Evolutionary conservation across 2,329 filamentous ascomycete species (phyloP).

Genomic region (Penicillium sclerotiorum): DNA sequence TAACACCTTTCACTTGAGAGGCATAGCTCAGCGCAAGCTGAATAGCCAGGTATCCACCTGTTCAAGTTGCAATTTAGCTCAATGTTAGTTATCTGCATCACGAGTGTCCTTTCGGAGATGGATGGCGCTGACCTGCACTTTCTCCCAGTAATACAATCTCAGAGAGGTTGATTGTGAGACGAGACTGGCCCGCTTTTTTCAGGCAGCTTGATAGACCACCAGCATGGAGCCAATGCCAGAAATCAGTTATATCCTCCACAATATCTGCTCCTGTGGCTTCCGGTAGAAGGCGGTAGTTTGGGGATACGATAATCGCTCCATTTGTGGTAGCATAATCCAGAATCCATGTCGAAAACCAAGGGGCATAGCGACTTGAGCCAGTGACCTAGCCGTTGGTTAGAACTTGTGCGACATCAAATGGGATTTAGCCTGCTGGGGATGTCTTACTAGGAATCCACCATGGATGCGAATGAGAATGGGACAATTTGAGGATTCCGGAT

Average conservation of each 20-base stretch:
- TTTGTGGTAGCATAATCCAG: background rate
- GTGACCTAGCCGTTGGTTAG: background rate
- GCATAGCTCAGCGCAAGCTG: constrained; percentile 3
- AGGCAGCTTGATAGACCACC: background rate
- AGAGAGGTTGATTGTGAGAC: background rate
- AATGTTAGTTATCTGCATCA: background rate
- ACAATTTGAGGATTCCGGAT: background rate
- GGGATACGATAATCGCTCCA: constrained; percentile 1
- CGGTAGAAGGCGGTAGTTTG: constrained; percentile 5
- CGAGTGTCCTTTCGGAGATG: background rate
- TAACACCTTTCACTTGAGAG: background rate
- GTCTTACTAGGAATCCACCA: constrained; percentile 1
- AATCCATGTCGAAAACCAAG: constrained; percentile 1
- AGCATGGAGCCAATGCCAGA: constrained; percentile 5
- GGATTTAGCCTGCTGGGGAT: background rate
- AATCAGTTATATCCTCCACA: background rate
- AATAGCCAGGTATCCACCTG: constrained; percentile 4
- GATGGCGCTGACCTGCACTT: background rate
- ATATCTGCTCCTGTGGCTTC: constrained; percentile 3
- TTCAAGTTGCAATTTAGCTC: too few relatives aligned
- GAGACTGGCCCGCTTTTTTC: background rate
- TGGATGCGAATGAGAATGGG: background rate
- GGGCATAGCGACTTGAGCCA: background rate
- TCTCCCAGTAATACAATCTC: background rate
- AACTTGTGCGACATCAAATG: background rate